Evolutionary conservation across 2,329 filamentous ascomycete genomes (phyloP), one percentile per base, ranked within the genome.

Genomic region (Alternaria triticina): DNA sequence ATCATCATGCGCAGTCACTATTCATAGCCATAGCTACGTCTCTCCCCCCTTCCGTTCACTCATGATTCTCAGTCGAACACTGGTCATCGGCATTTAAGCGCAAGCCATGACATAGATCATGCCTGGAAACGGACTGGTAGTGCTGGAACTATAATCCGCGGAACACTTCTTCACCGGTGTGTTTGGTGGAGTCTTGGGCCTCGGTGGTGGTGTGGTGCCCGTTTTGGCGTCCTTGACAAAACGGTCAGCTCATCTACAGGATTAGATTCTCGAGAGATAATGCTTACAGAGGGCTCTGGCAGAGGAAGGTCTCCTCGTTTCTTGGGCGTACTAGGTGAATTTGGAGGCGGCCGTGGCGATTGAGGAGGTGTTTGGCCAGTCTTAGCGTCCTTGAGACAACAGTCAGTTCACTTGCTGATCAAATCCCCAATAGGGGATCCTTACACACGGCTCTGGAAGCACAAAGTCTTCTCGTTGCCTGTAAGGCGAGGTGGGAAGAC

Each of bases 351-450:
- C 28, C 20, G 28, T 15, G 44, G 33, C 30, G 45, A 30, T 2
- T 27, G n/a, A 40, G 30, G 27, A 30, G 33, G 33, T 40, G 33
- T 40, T 15, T n/a, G 9, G 8, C 33, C 33, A 40, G 33, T 40
- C 15, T n/a, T 40, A n/a, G 33, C 15, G 33, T 40, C 33, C 33
- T 40, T n/a, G 33, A 40, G 33, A 40, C 33, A 40, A 40, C 33
- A 40, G 33, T 40, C 36, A 40, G 36, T 6, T 40, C 36, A 17
- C n/a, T 40, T 40, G 15, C n/a, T 17, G 5, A 40, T 17, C 36
- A 17, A 1, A 0, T 4, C 17, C 33, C 8, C 2, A 7, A 4
- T 10, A 17, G 0, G n/a, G 0, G n/a, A 3, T 17, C 2, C 15
- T 40, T 40, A 40, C 36, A 40, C 15, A 40, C 4, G 36, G 36